Evolutionary conservation across 176 grass and related monocot genomes (phyloP).

Genomic region (Saccharum officinarum): DNA sequence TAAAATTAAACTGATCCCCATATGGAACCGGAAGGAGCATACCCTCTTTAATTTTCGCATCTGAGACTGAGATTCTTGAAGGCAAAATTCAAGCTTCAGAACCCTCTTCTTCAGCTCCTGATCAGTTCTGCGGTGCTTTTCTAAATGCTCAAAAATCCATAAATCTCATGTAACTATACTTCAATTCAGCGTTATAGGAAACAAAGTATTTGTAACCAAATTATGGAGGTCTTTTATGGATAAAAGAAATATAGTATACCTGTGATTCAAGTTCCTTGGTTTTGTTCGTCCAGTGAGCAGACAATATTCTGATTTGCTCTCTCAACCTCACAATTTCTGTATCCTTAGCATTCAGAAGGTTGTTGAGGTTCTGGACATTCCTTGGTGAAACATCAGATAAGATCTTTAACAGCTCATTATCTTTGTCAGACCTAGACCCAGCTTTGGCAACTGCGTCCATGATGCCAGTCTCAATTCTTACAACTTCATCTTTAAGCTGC

Average conservation of each 20-base stretch:
- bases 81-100: slow-evolving; percentile 95
- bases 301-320: slow-evolving; percentile 88
- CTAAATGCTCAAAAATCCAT: slow-evolving; percentile 53
- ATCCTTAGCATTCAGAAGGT: slow-evolving; percentile 75
- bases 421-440: slow-evolving; percentile 50
- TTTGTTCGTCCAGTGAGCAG: slow-evolving; percentile 81
- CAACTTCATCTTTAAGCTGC: slow-evolving; percentile 70
- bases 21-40: not conserved
- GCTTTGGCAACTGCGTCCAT: slow-evolving; percentile 63
- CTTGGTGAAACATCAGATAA: slow-evolving; percentile 75
- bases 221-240: not conserved
- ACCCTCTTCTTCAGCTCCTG: slow-evolving; percentile 92
- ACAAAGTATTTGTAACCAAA: not conserved
- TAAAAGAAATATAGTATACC: slow-evolving; percentile 37
- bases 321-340: slow-evolving; percentile 71
- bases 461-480: slow-evolving; percentile 70
- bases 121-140: slow-evolving; percentile 73
- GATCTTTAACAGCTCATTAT: slow-evolving; percentile 70
- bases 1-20: not conserved
- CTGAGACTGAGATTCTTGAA: slow-evolving; percentile 89
- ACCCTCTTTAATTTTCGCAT: slow-evolving; percentile 91
- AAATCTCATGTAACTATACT: not conserved
- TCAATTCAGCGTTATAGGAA: not conserved
- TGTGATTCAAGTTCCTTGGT: slow-evolving; percentile 83
- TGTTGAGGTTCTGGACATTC: slow-evolving; percentile 81